Conservation (phyloP, 768 basidiomycete genomes). For the Serendipita sp. region DNA sequence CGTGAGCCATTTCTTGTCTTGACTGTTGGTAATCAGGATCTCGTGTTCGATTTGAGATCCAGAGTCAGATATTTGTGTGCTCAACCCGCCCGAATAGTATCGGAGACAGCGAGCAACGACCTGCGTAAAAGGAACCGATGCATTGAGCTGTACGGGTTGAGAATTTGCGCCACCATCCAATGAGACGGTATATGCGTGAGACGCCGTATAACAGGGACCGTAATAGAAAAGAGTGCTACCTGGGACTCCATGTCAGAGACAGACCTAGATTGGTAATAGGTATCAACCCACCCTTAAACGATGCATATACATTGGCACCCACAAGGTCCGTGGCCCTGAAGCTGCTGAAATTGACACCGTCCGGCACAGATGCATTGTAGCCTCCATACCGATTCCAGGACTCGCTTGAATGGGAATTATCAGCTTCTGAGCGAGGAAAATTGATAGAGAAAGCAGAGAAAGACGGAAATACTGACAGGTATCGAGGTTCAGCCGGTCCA, state of each 20-base stretch:
- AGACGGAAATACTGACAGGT: background rate
- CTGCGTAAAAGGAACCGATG: background rate
- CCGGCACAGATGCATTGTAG: background rate
- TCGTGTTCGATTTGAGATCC: background rate
- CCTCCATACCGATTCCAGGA: background rate
- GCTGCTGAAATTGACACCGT: background rate
- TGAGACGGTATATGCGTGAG: background rate
- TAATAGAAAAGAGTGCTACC: background rate
- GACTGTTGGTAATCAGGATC: background rate
- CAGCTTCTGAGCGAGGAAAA: background rate
- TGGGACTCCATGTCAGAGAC: background rate
- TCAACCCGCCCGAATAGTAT: background rate
- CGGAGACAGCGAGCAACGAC: background rate
- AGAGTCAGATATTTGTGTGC: background rate
- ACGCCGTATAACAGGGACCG: background rate
- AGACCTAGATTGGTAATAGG: background rate
- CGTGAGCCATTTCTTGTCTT: background rate
- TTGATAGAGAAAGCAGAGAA: background rate
- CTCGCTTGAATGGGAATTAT: too few species aligned
- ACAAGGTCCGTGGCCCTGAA: background rate
- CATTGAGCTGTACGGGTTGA: background rate
- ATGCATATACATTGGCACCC: background rate
- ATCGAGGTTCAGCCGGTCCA: background rate
- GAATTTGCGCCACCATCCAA: background rate
- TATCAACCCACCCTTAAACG: background rate